Evolutionary conservation across 306 rosid species (phyloP), one percentile per base, ranked within the genome.

Genomic region (Biancaea sappan): DNA sequence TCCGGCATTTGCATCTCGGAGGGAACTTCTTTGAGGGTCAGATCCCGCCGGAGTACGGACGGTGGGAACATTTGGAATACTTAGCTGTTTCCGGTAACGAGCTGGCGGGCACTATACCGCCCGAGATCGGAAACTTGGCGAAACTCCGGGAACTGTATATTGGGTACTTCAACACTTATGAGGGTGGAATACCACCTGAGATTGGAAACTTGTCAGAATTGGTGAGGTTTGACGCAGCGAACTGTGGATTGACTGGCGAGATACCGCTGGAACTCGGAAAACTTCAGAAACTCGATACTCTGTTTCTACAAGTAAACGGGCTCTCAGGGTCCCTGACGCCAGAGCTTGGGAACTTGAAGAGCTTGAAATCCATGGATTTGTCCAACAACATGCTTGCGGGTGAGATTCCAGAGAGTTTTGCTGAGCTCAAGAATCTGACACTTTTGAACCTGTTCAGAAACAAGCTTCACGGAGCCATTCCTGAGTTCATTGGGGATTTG

Each of bases 271-370:
- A 88, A 62, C 60, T 94, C 1, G 92, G 94, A 0, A 89, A 58
- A 52, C 88, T 94, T 25, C 90, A 88, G 65, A 94, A 88, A 1
- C 87, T 91, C 0, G 98, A 94, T 34, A 89, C 98, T 56, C 86
- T 94, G 75, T 94, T 94, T 81, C 94, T 94, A 61, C 98, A 94
- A 58, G 97, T 94, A 82, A 94, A 94, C 80, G 92, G 83, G 3
- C 89, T 94, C 26, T 61, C 92, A 0, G 97, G 98, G 32, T 65
- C 90, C 34, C 66, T 94, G n/a, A 87, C 96, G 14, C 72, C 85
- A 12, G 93, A 89, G 75, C 86, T 94, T 7, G 98, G 98, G 47
- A 77, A 28, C 21, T 74, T 94, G 73, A 88, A 84, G 76, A 87
- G 88, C 59, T 62, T 91, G 59, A 91, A 91, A 47, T 94, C 98